Conservation (phyloP, 2,329 filamentous ascomycete genomes). For the Colletotrichum musicola region DNA sequence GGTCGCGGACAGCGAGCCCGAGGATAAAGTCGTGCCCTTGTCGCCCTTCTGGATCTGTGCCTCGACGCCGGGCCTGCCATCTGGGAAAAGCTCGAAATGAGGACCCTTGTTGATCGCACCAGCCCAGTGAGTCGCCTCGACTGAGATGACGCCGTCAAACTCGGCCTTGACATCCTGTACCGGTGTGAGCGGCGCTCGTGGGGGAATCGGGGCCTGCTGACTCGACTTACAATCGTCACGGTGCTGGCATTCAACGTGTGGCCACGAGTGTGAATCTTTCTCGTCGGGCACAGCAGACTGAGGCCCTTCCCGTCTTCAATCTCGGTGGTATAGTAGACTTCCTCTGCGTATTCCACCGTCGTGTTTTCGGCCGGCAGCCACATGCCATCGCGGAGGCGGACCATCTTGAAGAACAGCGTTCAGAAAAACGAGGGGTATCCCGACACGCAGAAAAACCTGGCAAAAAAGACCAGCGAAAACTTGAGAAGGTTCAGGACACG, state of each 20-base stretch:
- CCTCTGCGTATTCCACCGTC: conserved; percentile 74
- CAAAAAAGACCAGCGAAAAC: background rate
- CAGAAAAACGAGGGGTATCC: conserved; percentile 15
- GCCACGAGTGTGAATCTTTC: conserved; percentile 64
- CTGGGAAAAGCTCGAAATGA: conserved; percentile 54
- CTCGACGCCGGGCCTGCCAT: conserved; percentile 47
- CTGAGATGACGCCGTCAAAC: conserved; percentile 55
- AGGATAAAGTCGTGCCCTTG: conserved; percentile 52
- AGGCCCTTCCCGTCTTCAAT: conserved; percentile 60
- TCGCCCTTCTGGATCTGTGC: conserved; percentile 47
- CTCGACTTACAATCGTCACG: conserved; percentile 52
- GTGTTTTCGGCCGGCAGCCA: conserved; percentile 74
- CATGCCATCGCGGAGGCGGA: conserved; percentile 59
- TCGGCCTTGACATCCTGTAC: conserved; percentile 50
- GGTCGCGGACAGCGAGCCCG: conserved; percentile 52
- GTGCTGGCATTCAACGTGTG: conserved; percentile 69
- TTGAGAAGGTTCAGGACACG: conserved; percentile 11
- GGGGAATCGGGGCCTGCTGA: background rate
- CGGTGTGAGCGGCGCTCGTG: conserved; percentile 12
- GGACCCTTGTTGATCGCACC: conserved; percentile 53
- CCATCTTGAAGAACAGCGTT: conserved; percentile 42
- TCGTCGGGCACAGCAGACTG: conserved; percentile 67
- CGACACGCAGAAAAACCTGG: conserved; percentile 2
- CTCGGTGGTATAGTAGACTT: conserved; percentile 65
- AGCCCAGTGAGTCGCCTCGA: conserved; percentile 55